Evolutionary conservation across 1,284 basidiomycete species (phyloP), one percentile per base, ranked within the genome.

Genomic region (Gymnopus androsaceus): DNA sequence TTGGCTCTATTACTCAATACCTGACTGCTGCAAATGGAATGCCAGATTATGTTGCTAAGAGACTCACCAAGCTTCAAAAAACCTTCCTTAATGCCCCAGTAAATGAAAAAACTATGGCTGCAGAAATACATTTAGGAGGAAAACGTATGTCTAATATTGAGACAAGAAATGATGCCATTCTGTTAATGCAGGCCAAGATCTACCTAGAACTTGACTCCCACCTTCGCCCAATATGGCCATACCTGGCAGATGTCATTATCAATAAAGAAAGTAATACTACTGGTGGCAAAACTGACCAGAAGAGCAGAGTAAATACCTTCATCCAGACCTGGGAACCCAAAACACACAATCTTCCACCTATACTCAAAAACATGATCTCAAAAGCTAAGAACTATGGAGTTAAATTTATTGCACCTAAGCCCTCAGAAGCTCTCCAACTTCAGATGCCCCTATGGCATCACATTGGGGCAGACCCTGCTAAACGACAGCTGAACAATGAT

Each of bases 361-460:
- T 11, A 11, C 23, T 52, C 3, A 4, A 21, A 19, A 8, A 7
- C 5, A 51, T 57, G 23, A 4, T 37, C 4, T 23, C 4, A n/a
- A 30, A 31, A 7, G 34, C 30, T 1, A 46, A 51, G 9, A 46
- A 45, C 5, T 38, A 33, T 27, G 34, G 55, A 0, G 40, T 65
- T 0, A 17, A 44, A 0, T 58, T 64, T 11, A 55, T 61, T 1
- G 57, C 58, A 0, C 28, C 62, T 0, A 33, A 58, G 2, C 59
- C 63, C 1, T 40, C 59, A 0, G 0, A 25, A 0, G 38, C 56
- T 4, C 25, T 62, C 0, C 40, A 57, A 8, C 9, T 37, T 1
- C 3, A 19, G 0, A 51, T 69, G 0, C 69, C 69, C 0, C 57
- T 66, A 3, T 71, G 66, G 64, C 58, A 64, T 34, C 66, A 68